Percentiles rank a stretch among this genome's conserved stretches.
Evolutionary conservation across 768 basidiomycete species (phyloP).

Genomic region (Mycena metata): DNA sequence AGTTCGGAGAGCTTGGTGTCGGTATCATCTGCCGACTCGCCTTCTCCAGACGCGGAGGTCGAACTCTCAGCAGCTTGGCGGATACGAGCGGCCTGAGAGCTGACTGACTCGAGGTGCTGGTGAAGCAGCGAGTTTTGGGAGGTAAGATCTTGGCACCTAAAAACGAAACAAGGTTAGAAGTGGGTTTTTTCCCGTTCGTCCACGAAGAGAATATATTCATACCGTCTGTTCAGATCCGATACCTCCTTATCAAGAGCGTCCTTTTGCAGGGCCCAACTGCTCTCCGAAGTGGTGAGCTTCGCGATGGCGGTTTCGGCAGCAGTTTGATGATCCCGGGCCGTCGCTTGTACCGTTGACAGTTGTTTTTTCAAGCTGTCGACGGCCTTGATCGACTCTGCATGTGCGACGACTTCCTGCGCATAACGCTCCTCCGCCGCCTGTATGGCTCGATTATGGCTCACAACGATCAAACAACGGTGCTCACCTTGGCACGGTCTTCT

Average conservation of each 20-base stretch:
- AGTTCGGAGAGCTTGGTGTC: conserved; percentile 80
- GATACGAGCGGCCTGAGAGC: conserved; percentile 85
- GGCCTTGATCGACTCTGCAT: conserved; percentile 86
- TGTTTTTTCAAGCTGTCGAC: conserved; percentile 76
- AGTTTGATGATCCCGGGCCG: conserved; percentile 70
- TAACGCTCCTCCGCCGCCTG: conserved; percentile 87
- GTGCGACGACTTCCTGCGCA: conserved; percentile 83
- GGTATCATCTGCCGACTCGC: conserved; percentile 60
- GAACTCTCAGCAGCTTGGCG: conserved; percentile 75
- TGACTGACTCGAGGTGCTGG: conserved; percentile 88
- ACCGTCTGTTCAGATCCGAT: conserved; percentile 79
- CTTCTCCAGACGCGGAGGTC: conserved; percentile 55
- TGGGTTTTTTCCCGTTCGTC: neutral
- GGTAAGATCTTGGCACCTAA: conserved; percentile 79
- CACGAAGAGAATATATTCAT: conserved; percentile 36
- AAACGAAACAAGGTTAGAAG: neutral
- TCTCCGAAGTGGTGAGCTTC: conserved; percentile 78
- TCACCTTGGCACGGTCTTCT: conserved; percentile 78
- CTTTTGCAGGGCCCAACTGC: conserved; percentile 86
- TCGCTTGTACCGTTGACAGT: conserved; percentile 62
- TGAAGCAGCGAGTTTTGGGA: conserved; percentile 85
- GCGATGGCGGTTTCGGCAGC: conserved; percentile 81
- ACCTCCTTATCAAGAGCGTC: conserved; percentile 85
- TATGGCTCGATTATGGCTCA: neutral
- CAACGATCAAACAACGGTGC: neutral